Evolutionary conservation across 106 monocot genomes (phyloP).

Genomic region (Acorus calamus): DNA sequence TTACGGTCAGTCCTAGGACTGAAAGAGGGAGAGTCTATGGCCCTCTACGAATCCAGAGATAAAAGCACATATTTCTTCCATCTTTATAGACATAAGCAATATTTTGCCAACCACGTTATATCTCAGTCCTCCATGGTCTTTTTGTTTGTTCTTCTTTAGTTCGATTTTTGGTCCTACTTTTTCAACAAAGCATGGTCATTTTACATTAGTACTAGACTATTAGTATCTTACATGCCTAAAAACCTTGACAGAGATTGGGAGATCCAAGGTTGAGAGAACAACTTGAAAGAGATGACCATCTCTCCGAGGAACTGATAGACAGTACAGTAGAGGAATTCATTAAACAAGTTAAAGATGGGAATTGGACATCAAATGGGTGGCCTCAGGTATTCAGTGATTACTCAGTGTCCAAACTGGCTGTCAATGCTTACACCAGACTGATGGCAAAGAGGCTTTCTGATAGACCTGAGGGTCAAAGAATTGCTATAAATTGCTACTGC

Average conservation of each 20-base stretch:
- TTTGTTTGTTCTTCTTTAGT: neutral
- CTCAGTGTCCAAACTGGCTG: conserved; percentile 75
- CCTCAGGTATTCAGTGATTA: conserved; percentile 86
- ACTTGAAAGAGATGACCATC: conserved; percentile 35
- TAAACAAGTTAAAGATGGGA: conserved; percentile 46
- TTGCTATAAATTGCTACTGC: conserved; percentile 77
- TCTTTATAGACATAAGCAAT: too few species aligned
- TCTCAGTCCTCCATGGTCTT: too few species aligned
- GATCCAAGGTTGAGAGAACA: conserved; percentile 52
- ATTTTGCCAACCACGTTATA: too few species aligned
- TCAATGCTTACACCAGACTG: conserved; percentile 73
- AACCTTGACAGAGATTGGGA: conserved; percentile 53
- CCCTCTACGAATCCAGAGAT: too few species aligned
- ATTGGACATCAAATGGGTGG: conserved; percentile 48
- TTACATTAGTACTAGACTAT: neutral
- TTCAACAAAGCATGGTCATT: neutral
- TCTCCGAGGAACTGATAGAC: conserved; percentile 71
- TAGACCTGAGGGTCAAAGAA: conserved; percentile 49
- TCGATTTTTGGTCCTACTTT: neutral
- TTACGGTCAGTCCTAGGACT: too few species aligned
- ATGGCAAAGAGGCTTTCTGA: conserved; percentile 34
- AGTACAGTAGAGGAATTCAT: conserved; percentile 53
- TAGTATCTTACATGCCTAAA: neutral
- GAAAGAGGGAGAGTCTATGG: too few species aligned
- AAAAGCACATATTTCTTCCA: too few species aligned